Evolutionary conservation across 2,329 filamentous ascomycete species (phyloP).

Genomic region (Sclerotinia subarctica): DNA sequence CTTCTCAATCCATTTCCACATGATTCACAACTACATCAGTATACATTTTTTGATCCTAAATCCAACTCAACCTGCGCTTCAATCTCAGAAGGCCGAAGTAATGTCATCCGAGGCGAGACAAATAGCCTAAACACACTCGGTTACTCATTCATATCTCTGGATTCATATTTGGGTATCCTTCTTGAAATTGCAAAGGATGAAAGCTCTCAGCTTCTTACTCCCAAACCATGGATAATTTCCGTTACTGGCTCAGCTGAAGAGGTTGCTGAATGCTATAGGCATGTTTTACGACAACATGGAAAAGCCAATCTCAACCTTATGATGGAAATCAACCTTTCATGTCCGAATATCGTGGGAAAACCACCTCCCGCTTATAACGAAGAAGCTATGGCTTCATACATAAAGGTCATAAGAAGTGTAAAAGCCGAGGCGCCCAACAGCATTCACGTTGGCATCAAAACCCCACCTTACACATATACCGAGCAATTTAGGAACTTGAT

Average conservation of each 20-base stretch:
- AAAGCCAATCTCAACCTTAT: slow-evolving; percentile 39
- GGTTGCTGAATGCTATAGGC: slow-evolving; percentile 53
- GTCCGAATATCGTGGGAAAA: slow-evolving; percentile 67
- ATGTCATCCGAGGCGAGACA: slow-evolving; percentile 31
- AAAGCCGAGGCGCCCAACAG: neutral
- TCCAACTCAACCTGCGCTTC: slow-evolving; percentile 35
- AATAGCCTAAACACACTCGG: slow-evolving; percentile 68
- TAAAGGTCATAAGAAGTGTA: slow-evolving; percentile 39
- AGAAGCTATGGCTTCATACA: slow-evolving; percentile 51
- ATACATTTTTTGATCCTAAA: slow-evolving; percentile 58
- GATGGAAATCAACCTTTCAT: slow-evolving; percentile 76
- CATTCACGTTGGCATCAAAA: slow-evolving; percentile 61
- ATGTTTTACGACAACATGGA: slow-evolving; percentile 39
- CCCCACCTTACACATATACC: slow-evolving; percentile 70
- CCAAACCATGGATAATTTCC: slow-evolving; percentile 65
- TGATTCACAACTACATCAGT: slow-evolving; percentile 67
- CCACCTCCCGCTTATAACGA: slow-evolving; percentile 69
- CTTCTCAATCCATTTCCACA: slow-evolving; percentile 60
- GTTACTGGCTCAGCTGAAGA: slow-evolving; percentile 63
- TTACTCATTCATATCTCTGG: slow-evolving; percentile 64
- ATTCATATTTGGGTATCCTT: slow-evolving; percentile 57
- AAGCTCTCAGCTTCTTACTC: slow-evolving; percentile 20
- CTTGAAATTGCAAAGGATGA: slow-evolving; percentile 43
- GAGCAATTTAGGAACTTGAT: slow-evolving; percentile 61
- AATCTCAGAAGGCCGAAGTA: slow-evolving; percentile 25